Conservation (phyloP, 257 asterid species). For the Parsonsia alboflavescens region DNA sequence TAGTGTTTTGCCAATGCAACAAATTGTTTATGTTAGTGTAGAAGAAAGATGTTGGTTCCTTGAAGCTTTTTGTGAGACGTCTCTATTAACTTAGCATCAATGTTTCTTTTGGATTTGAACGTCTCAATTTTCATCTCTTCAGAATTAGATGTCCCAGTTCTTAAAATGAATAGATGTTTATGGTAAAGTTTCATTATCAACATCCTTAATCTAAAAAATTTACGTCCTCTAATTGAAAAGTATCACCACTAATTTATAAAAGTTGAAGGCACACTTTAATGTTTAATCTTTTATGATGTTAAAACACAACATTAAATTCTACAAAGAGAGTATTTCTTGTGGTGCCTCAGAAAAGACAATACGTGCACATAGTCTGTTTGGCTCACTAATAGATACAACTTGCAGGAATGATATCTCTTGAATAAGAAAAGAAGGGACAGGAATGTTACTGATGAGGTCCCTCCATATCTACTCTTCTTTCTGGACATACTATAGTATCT, state of each 20-base stretch:
- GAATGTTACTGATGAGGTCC: not conserved
- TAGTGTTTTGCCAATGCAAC: not conserved
- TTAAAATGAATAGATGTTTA: too few species aligned
- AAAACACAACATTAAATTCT: too few species aligned
- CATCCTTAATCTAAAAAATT: too few species aligned
- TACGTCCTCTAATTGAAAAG: too few species aligned
- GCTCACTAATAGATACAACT: not conserved
- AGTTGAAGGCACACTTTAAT: too few species aligned
- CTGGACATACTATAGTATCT: not conserved
- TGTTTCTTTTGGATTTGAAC: too few species aligned
- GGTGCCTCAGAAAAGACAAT: not conserved
- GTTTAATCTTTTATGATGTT: too few species aligned
- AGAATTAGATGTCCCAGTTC: too few species aligned
- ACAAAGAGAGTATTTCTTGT: too few species aligned
- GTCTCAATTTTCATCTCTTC: too few species aligned
- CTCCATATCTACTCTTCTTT: not conserved
- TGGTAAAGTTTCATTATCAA: too few species aligned
- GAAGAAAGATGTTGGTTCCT: not conserved
- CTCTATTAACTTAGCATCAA: not conserved
- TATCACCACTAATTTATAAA: too few species aligned
- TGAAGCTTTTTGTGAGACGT: not conserved
- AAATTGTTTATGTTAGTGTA: not conserved
- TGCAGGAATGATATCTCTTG: not conserved
- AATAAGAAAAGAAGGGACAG: not conserved
- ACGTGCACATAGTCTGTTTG: not conserved